These are phyloP conservation scores for Candida parachauliodes DNA, from an alignment of 805 yeast species.

Conservation along the genomic window DNA sequence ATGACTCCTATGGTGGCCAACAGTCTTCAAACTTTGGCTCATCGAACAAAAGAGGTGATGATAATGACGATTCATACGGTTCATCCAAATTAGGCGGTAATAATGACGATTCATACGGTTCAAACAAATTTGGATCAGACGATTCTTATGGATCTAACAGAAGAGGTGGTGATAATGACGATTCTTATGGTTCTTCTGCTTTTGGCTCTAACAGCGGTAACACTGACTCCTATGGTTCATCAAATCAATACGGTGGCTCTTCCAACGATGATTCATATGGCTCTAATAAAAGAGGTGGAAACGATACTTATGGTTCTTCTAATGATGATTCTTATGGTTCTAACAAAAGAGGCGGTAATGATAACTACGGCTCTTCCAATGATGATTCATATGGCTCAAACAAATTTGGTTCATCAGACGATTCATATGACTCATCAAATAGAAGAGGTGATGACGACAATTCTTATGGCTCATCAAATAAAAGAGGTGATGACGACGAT, in stretches of 20 bases:
- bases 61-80: slow-evolving; percentile 9
- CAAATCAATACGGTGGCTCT: slow-evolving; percentile 10
- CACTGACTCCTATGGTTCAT: slow-evolving; percentile 16
- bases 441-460: slow-evolving; percentile 13
- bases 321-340: background rate
- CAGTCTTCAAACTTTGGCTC: slow-evolving; percentile 10
- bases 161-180: slow-evolving; percentile 13
- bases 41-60: slow-evolving; percentile 13
- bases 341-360: slow-evolving; percentile 6
- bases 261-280: slow-evolving; percentile 6
- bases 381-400: slow-evolving; percentile 19
- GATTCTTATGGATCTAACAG: slow-evolving; percentile 13
- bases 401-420: slow-evolving; percentile 6
- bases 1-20: slow-evolving; percentile 2
- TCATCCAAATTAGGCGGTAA: slow-evolving; percentile 1
- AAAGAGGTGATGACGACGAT: slow-evolving; percentile 12
- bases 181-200: slow-evolving; percentile 6
- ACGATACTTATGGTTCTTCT: slow-evolving; percentile 21
- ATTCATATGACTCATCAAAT: slow-evolving; percentile 14
- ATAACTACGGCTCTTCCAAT: slow-evolving; percentile 17
- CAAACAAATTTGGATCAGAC: slow-evolving; percentile 11
- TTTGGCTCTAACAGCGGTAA: slow-evolving; percentile 20
- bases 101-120: slow-evolving; percentile 18
- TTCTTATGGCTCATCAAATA: slow-evolving; percentile 17
- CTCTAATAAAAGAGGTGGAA: slow-evolving; percentile 3